A percentile compares a stretch with the other conserved stretches of the same genome.
phyloP scores from a whole-genome alignment of 768 basidiomycete genomes.

The Podaxis sp. region DNA sequence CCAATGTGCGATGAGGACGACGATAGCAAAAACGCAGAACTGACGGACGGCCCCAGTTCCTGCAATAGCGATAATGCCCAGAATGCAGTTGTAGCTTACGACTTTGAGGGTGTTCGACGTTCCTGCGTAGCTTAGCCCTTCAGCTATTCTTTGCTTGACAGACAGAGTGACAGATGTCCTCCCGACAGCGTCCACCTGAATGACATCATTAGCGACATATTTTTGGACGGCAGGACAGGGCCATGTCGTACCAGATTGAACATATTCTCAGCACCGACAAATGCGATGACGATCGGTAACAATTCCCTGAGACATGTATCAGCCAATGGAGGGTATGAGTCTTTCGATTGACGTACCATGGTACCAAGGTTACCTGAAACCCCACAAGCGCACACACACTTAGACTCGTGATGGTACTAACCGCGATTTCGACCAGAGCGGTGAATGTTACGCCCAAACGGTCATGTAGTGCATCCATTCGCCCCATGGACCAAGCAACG shows the following conservation, averaged over 20 bases:
- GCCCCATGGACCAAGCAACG: conserved; percentile 69
- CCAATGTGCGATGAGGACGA: conserved; percentile 95
- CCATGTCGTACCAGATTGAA: conserved; percentile 69
- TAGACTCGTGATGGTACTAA: conserved; percentile 90
- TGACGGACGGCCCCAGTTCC: conserved; percentile 81
- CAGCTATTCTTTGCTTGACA: conserved; percentile 88
- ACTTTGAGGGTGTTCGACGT: conserved; percentile 92
- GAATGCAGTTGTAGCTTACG: conserved; percentile 76
- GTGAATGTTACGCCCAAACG: conserved; percentile 90
- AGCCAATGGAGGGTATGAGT: conserved; percentile 1
- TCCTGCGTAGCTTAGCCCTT: conserved; percentile 85
- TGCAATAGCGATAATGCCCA: conserved; percentile 71
- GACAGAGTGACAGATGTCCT: conserved; percentile 82
- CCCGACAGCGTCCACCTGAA: conserved; percentile 80
- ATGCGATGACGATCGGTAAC: conserved; percentile 89
- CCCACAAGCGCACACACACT: conserved; percentile 90
- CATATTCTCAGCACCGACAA: conserved; percentile 98
- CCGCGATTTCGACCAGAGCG: conserved; percentile 85
- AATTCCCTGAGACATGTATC: conserved; percentile 54
- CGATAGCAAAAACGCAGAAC: conserved; percentile 90
- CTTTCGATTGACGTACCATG: conserved; percentile 51
- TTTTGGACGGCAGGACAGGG: conserved; percentile 9
- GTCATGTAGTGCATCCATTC: conserved; percentile 84
- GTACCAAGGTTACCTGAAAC: conserved; percentile 85
- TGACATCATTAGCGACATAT: conserved; percentile 23